Conservation (phyloP, 202 grass and related monocot species). For the Elaeis oleifera region DNA sequence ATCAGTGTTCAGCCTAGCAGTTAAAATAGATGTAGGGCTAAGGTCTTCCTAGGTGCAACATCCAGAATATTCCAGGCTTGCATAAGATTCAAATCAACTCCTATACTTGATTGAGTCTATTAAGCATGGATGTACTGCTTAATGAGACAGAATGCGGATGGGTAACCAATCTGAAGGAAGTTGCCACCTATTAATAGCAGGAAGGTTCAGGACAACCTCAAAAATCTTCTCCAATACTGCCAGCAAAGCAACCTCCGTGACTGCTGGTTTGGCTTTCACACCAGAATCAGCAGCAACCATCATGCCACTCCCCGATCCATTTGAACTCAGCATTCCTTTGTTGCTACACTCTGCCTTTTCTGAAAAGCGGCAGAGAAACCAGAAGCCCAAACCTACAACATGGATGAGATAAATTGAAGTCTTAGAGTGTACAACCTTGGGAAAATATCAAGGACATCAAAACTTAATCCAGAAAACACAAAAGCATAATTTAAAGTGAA, state of each 20-base stretch:
- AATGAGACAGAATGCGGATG: background rate
- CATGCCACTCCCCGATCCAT: slow-evolving; percentile 23
- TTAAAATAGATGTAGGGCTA: no score
- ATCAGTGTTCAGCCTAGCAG: no score
- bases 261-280: slow-evolving; percentile 37
- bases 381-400: slow-evolving; percentile 69
- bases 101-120: no score
- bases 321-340: slow-evolving; percentile 31
- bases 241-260: slow-evolving; percentile 51
- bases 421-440: no score
- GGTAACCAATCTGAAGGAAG: background rate
- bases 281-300: slow-evolving; percentile 44
- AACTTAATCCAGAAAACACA: no score
- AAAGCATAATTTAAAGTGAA: no score
- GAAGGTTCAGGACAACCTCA: slow-evolving; percentile 53
- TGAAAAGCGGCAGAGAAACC: slow-evolving; percentile 87
- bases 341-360: slow-evolving; percentile 65
- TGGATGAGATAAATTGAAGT: no score
- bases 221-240: slow-evolving; percentile 70
- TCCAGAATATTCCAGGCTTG: no score
- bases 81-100: no score
- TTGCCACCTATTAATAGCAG: slow-evolving; percentile 57
- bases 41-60: no score
- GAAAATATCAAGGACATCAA: no score
- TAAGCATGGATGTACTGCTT: no score